These are phyloP conservation scores for Hygrophorus pudorinus DNA, from an alignment of 768 basidiomycete genomes.

Conservation along the genomic window DNA sequence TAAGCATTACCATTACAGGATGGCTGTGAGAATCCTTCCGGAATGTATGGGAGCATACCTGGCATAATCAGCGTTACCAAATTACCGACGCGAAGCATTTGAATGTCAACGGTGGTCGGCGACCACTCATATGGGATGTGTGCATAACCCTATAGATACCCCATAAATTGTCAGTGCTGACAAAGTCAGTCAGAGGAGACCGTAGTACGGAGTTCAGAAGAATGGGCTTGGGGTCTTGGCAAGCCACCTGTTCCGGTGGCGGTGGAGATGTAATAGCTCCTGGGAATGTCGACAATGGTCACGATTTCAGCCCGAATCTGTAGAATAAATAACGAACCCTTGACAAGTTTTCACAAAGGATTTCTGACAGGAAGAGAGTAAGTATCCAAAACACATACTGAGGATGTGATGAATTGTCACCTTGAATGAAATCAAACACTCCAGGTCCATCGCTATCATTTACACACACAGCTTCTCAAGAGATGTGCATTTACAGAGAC, in stretches of 20 bases:
- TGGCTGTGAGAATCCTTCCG: too few species aligned
- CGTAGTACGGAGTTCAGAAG: constrained; percentile 62
- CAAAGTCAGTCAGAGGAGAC: constrained; percentile 8
- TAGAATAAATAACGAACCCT: constrained; percentile 29
- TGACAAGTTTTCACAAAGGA: constrained; percentile 75
- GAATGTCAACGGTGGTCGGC: constrained; percentile 62
- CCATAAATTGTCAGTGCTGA: constrained; percentile 7
- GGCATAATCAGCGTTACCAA: constrained; percentile 65
- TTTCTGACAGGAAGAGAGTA: constrained; percentile 32
- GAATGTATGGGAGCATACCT: too few species aligned
- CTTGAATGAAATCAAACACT: constrained; percentile 69
- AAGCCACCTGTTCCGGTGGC: constrained; percentile 48
- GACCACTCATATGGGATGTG: constrained; percentile 66
- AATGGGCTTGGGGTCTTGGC: constrained; percentile 73
- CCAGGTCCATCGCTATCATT: constrained; percentile 64
- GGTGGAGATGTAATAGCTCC: constrained; percentile 60
- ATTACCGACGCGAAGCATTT: constrained; percentile 71
- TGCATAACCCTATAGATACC: constrained; percentile 45
- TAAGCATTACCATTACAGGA: too few species aligned
- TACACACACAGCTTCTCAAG: too few species aligned
- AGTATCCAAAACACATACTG: constrained; percentile 31
- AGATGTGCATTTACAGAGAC: not conserved
- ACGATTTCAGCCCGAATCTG: constrained; percentile 4
- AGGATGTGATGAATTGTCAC: constrained; percentile 48
- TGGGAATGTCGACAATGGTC: constrained; percentile 14